These are phyloP conservation scores for Sporothrix variecibatus DNA, from an alignment of 2,329 filamentous ascomycete species.

Conservation along the genomic window DNA sequence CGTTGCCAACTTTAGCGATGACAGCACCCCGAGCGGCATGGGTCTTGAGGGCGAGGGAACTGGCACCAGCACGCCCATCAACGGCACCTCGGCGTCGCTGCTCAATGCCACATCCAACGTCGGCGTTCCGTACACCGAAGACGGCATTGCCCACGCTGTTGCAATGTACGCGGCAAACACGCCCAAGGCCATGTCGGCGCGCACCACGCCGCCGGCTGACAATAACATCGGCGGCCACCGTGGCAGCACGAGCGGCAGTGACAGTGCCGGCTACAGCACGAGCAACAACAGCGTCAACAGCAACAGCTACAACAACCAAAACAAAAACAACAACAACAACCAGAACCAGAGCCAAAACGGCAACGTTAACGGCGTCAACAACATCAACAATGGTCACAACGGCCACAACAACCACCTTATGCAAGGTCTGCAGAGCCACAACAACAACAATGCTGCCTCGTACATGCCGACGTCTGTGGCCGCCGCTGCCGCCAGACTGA, in stretches of 20 bases:
- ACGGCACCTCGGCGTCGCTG: slow-evolving; percentile 31
- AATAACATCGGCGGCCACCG: slow-evolving; percentile 16
- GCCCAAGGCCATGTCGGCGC: slow-evolving; percentile 35
- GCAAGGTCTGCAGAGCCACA: neutral
- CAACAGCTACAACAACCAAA: slow-evolving; percentile 8
- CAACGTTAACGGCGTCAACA: neutral
- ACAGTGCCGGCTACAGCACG: neutral
- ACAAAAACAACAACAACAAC: neutral
- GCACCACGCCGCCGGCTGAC: slow-evolving; percentile 57
- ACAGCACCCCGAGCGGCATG: slow-evolving; percentile 50
- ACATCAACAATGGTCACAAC: neutral
- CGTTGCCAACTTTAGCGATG: slow-evolving; percentile 40
- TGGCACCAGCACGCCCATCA: slow-evolving; percentile 27
- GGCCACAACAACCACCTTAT: neutral
- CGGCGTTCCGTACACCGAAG: slow-evolving; percentile 32
- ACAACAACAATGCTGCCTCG: neutral
- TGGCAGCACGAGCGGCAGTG: slow-evolving; percentile 23
- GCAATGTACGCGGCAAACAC: slow-evolving; percentile 29
- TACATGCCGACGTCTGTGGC: slow-evolving; percentile 19
- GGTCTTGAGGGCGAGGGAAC: slow-evolving; percentile 27
- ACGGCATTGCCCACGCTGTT: slow-evolving; percentile 30
- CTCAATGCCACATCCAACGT: slow-evolving; percentile 33
- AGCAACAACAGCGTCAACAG: neutral
- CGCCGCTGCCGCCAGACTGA: slow-evolving; percentile 6
- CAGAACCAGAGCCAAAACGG: neutral